A percentile compares a stretch with the other conserved stretches of the same genome.
phyloP scores from a whole-genome alignment of 2,329 filamentous ascomycete genomes.

The Fusarium sp. region DNA sequence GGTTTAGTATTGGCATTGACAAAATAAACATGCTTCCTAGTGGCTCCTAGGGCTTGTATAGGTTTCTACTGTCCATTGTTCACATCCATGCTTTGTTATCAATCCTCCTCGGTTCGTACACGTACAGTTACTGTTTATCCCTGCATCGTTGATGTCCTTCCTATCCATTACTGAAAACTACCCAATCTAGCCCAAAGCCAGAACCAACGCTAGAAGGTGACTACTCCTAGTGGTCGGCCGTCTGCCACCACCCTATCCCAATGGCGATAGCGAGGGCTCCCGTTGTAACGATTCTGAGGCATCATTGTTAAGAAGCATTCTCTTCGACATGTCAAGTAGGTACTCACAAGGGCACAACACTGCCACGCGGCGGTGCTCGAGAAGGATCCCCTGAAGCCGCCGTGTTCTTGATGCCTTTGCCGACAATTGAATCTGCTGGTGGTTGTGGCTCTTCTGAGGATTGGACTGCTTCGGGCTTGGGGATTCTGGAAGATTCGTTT shows the following conservation, averaged over 20 bases:
- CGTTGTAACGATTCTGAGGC: conserved; percentile 36
- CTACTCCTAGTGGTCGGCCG: conserved; percentile 23
- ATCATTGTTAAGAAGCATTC: conserved; percentile 19
- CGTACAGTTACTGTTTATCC: conserved; percentile 5
- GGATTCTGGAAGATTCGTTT: not conserved
- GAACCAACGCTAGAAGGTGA: not conserved
- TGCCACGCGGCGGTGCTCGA: conserved; percentile 10
- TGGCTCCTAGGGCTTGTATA: conserved; percentile 19
- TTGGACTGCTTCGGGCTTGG: not conserved
- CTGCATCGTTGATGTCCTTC: not conserved
- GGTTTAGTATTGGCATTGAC: not conserved
- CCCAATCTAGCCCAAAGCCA: conserved; percentile 7
- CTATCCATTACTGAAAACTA: conserved; percentile 3
- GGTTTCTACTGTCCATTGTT: conserved; percentile 6
- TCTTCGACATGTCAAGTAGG: not conserved
- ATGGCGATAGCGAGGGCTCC: conserved; percentile 39
- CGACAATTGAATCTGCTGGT: not conserved
- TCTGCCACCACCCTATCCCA: conserved; percentile 41
- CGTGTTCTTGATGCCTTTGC: conserved; percentile 1
- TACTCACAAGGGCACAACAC: conserved; percentile 34
- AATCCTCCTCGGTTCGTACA: conserved; percentile 6
- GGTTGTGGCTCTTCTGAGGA: not conserved
- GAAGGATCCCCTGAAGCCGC: conserved; percentile 7
- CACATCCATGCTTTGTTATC: conserved; percentile 1
- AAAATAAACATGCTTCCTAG: conserved; percentile 24